Evolutionary conservation across 2,329 filamentous ascomycete species (phyloP).

Genomic region (Epichloe sp.): DNA sequence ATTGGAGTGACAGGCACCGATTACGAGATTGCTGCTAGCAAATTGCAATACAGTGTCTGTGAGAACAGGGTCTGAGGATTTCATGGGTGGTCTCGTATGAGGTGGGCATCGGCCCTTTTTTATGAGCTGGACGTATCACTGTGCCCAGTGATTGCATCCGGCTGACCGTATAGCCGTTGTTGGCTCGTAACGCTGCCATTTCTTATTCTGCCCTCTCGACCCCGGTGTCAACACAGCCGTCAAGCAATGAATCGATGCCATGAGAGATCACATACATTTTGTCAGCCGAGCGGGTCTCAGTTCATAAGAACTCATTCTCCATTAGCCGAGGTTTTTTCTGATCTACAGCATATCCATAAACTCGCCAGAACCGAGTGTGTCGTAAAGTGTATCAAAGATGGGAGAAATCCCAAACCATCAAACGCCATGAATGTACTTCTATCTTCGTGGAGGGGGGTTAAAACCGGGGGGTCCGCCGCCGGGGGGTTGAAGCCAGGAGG

Average conservation of each 20-base stretch:
- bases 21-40: neutral
- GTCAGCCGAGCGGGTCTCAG: neutral
- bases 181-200: neutral
- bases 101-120: neutral
- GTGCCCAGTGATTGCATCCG: neutral
- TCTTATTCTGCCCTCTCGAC: neutral
- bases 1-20: neutral
- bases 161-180: neutral
- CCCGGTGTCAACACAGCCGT: constrained; percentile 5
- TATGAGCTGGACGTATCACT: neutral
- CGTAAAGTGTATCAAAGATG: constrained; percentile 12
- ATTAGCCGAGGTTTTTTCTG: neutral
- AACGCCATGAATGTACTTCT: constrained; percentile 16
- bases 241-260: constrained; percentile 3
- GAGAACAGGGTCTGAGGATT: neutral
- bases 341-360: constrained; percentile 4
- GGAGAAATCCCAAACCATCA: constrained; percentile 13
- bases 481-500: constrained; percentile 14
- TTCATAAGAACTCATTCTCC: neutral
- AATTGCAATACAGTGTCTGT: too few relatives aligned
- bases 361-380: constrained; percentile 9
- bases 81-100: neutral
- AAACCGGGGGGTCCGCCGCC: constrained; percentile 46
- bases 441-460: constrained; percentile 58
- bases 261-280: constrained; percentile 6